These are phyloP conservation scores for Omphalotus olearius DNA, from an alignment of 1,284 basidiomycete genomes.

Conservation along the genomic window DNA sequence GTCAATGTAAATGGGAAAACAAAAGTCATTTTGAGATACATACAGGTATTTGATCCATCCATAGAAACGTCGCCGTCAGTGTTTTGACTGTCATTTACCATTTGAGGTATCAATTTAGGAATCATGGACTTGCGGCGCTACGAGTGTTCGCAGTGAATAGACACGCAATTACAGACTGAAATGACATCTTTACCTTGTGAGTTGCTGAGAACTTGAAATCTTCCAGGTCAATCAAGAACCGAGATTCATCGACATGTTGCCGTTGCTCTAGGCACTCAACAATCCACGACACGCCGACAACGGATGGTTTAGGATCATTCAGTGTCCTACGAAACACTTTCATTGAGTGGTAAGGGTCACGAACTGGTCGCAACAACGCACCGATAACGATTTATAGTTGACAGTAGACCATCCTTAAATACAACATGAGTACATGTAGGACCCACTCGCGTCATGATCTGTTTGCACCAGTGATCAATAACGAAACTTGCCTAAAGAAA, in stretches of 20 bases:
- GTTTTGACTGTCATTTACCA: slow-evolving; percentile 23
- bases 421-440: slow-evolving; percentile 87
- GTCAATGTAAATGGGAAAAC: neutral
- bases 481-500: neutral
- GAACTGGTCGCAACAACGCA: slow-evolving; percentile 23
- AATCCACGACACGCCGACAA: slow-evolving; percentile 92
- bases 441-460: slow-evolving; percentile 64
- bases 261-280: slow-evolving; percentile 79
- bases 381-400: slow-evolving; percentile 77
- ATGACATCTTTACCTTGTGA: slow-evolving; percentile 48
- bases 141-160: slow-evolving; percentile 4
- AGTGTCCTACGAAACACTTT: slow-evolving; percentile 38
- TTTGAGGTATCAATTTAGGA: slow-evolving; percentile 40
- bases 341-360: neutral
- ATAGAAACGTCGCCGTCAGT: slow-evolving; percentile 34
- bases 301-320: slow-evolving; percentile 65
- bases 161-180: neutral
- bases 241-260: slow-evolving; percentile 59
- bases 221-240: slow-evolving; percentile 67
- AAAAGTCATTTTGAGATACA: slow-evolving; percentile 18
- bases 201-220: slow-evolving; percentile 60
- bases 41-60: slow-evolving; percentile 44
- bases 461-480: slow-evolving; percentile 1
- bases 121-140: slow-evolving; percentile 59
- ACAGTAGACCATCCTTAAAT: slow-evolving; percentile 81